Conservation (phyloP, 2,329 filamentous ascomycete species). For the Chaetomium sp. region DNA sequence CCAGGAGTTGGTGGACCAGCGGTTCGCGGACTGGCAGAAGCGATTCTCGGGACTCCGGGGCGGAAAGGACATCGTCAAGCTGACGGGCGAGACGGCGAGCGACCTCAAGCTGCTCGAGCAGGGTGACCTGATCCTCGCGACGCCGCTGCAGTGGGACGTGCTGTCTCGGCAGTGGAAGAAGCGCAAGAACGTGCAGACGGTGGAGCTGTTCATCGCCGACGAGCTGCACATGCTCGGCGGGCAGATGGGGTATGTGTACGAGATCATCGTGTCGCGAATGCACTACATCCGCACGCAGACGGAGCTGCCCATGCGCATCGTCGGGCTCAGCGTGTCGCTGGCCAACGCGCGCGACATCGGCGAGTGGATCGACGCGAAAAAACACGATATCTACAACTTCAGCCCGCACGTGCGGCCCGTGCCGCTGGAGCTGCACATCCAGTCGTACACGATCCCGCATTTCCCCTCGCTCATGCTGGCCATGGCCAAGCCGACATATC, state of each 20-base stretch:
- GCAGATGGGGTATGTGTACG: slow-evolving; percentile 80
- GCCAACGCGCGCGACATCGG: slow-evolving; percentile 90
- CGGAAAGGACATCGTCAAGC: slow-evolving; percentile 84
- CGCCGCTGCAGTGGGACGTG: slow-evolving; percentile 91
- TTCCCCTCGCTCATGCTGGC: slow-evolving; percentile 98
- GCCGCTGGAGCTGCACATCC: slow-evolving; percentile 86
- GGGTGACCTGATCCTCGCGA: slow-evolving; percentile 85
- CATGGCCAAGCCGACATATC: slow-evolving; percentile 92
- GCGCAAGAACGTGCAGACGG: slow-evolving; percentile 86
- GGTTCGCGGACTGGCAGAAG: slow-evolving; percentile 77
- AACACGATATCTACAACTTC: slow-evolving; percentile 99
- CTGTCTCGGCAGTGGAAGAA: slow-evolving; percentile 94
- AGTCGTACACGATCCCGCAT: slow-evolving; percentile 92
- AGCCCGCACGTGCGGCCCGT: slow-evolving; percentile 85
- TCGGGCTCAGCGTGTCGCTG: slow-evolving; percentile 85
- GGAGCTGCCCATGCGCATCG: slow-evolving; percentile 75
- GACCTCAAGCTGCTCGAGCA: slow-evolving; percentile 84
- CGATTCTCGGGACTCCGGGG: slow-evolving; percentile 66
- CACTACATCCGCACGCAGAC: slow-evolving; percentile 89
- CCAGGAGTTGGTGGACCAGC: slow-evolving; percentile 82
- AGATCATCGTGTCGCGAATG: slow-evolving; percentile 96
- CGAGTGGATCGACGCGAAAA: slow-evolving; percentile 96
- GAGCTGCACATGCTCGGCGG: slow-evolving; percentile 91
- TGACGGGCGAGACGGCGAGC: slow-evolving; percentile 85
- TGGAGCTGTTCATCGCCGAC: slow-evolving; percentile 89